phyloP scores from a whole-genome alignment of 2,329 filamentous ascomycete species.

The Aulographum hederae region DNA sequence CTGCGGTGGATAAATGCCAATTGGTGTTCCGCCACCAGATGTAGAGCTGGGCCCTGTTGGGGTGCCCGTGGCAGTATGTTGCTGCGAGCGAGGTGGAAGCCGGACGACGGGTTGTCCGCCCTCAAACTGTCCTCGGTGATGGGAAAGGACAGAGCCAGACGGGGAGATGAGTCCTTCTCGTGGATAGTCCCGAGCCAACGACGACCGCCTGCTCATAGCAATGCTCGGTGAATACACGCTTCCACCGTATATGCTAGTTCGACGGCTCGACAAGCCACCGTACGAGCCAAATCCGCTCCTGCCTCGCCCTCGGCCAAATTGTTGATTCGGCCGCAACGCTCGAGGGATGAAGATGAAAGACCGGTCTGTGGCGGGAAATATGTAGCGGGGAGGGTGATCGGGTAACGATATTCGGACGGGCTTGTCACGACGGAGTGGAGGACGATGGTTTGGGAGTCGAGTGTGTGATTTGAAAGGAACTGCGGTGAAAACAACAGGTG shows the following conservation, averaged over 20 bases:
- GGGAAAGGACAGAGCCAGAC: conserved; percentile 57
- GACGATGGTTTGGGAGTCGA: conserved; percentile 82
- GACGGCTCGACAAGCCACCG: conserved; percentile 49
- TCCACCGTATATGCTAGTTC: conserved; percentile 67
- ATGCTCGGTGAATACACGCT: conserved; percentile 75
- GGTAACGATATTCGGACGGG: conserved; percentile 88
- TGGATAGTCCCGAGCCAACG: conserved; percentile 46
- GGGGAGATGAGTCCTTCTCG: conserved; percentile 64
- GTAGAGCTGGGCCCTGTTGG: conserved; percentile 11
- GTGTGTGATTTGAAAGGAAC: conserved; percentile 82
- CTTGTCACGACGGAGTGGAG: conserved; percentile 86
- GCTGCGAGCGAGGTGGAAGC: conserved; percentile 45
- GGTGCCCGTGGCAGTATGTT: conserved; percentile 13
- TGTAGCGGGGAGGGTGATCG: conserved; percentile 60
- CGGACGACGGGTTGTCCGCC: conserved; percentile 57
- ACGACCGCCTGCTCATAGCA: conserved; percentile 81
- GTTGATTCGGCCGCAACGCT: conserved; percentile 82
- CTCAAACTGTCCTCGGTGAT: conserved; percentile 42
- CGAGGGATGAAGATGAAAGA: conserved; percentile 98
- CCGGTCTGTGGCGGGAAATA: conserved; percentile 74
- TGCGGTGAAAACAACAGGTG: conserved; percentile 51
- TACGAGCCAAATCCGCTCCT: conserved; percentile 53
- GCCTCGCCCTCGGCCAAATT: conserved; percentile 49
- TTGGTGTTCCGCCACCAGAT: conserved; percentile 19
- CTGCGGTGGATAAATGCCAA: conserved; percentile 33